phyloP scores from a whole-genome alignment of 805 yeast species.

The Saccharomycopsis olivae region DNA sequence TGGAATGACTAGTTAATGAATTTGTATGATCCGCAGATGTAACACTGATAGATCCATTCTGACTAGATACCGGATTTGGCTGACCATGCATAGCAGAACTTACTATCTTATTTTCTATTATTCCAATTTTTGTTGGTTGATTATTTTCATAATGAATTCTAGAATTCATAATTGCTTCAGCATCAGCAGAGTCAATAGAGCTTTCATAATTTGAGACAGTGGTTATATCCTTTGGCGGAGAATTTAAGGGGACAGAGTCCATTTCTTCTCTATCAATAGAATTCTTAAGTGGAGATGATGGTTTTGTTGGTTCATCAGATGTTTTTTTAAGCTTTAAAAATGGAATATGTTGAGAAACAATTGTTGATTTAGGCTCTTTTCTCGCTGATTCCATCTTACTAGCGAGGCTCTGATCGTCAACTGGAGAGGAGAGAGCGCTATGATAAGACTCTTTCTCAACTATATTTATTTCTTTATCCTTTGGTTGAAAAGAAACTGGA shows the following conservation, averaged over 20 bases:
- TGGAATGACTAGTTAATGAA: slow-evolving; percentile 4
- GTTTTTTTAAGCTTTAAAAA: background rate
- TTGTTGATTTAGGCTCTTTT: background rate
- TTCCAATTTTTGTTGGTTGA: background rate
- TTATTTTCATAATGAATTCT: slow-evolving; percentile 2
- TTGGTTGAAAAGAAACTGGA: slow-evolving; percentile 6
- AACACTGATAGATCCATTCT: slow-evolving; percentile 9
- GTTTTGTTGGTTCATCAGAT: no score
- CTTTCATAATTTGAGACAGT: slow-evolving; percentile 16
- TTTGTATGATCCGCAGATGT: slow-evolving; percentile 7
- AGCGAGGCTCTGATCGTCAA: no score
- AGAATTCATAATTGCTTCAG: slow-evolving; percentile 1
- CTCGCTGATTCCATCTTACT: slow-evolving; percentile 2
- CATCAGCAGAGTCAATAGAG: slow-evolving; percentile 11
- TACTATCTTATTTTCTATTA: background rate
- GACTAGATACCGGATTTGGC: background rate
- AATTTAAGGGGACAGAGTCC: slow-evolving; percentile 7
- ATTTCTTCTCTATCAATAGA: no score
- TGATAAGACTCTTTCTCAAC: slow-evolving; percentile 5
- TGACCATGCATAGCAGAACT: slow-evolving; percentile 1
- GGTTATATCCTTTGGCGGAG: slow-evolving; percentile 17
- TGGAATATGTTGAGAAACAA: slow-evolving; percentile 1
- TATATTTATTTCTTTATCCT: background rate
- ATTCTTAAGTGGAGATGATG: no score
- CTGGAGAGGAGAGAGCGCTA: slow-evolving; percentile 13